phyloP scores from a whole-genome alignment of 225 moss, liverwort and hornwort genomes.

The Climacium dendroides region DNA sequence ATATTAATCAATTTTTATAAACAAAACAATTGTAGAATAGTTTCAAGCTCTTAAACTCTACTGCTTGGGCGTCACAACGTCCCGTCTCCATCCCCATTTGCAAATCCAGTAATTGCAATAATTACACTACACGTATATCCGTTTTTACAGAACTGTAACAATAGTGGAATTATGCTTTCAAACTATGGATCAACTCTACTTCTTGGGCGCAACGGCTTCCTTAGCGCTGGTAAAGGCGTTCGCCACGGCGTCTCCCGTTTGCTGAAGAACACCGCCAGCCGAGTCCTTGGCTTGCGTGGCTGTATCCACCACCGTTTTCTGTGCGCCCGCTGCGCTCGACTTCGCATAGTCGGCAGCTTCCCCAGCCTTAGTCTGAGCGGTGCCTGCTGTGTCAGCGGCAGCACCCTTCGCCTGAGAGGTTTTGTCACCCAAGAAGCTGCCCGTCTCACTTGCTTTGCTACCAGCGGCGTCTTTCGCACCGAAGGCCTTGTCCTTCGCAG shows the following conservation, averaged over 20 bases:
- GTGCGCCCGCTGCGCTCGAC: neutral
- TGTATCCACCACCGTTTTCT: neutral
- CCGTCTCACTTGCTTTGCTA: neutral
- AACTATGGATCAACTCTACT: neutral
- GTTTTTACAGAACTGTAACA: too few species aligned
- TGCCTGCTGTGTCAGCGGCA: neutral
- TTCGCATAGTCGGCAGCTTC: neutral
- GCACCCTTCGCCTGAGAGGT: neutral
- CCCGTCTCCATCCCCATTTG: too few species aligned
- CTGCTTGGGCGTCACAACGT: too few species aligned
- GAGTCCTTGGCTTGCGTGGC: neutral
- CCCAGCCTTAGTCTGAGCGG: neutral
- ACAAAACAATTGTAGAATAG: neutral
- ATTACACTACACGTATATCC: neutral
- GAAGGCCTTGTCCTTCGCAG: neutral
- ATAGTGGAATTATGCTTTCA: neutral
- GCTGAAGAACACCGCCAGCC: neutral
- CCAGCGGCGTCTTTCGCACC: neutral
- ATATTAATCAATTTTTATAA: neutral
- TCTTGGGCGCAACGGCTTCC: neutral
- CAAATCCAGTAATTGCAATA: neutral
- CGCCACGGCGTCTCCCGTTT: slow-evolving; percentile 5
- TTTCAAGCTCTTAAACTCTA: neutral
- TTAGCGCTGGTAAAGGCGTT: neutral
- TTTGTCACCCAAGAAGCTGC: neutral